phyloP scores from a whole-genome alignment of 257 asterid species.

The Penstemon davidsonii region DNA sequence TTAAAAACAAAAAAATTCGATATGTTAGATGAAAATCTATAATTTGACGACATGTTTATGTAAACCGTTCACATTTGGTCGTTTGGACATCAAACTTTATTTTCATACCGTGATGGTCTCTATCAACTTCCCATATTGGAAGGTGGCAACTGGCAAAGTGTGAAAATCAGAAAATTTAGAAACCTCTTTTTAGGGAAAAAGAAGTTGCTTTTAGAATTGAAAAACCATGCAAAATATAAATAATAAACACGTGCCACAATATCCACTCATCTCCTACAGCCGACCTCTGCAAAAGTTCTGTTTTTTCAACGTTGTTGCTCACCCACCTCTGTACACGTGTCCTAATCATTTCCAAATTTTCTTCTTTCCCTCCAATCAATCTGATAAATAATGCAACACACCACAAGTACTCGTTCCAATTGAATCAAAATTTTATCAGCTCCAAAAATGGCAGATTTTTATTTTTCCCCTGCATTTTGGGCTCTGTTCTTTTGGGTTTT shows the following conservation, averaged over 20 bases:
- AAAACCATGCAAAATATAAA: constrained; percentile 22
- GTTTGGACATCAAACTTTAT: not conserved
- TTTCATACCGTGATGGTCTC: not conserved
- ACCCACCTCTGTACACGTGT: constrained; percentile 74
- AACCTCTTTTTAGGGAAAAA: not conserved
- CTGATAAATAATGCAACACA: constrained; percentile 32
- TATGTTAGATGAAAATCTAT: too few species aligned
- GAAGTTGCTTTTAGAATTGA: not conserved
- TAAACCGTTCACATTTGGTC: not conserved
- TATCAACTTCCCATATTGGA: not conserved
- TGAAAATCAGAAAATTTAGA: constrained; percentile 26
- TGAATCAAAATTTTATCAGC: constrained; percentile 14
- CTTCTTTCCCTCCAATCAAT: constrained; percentile 31
- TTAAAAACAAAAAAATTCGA: too few species aligned
- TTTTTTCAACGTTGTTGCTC: constrained; percentile 71
- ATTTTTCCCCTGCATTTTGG: constrained; percentile 19
- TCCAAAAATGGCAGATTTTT: constrained; percentile 28
- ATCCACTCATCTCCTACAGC: constrained; percentile 37
- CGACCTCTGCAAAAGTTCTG: constrained; percentile 39
- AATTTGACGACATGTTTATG: too few species aligned
- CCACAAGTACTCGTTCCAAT: constrained; percentile 17
- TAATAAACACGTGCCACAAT: constrained; percentile 41
- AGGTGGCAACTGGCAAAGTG: constrained; percentile 24
- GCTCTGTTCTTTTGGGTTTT: constrained; percentile 29
- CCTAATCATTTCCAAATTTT: constrained; percentile 32